A percentile compares a stretch with the other conserved stretches of the same genome.
These are phyloP conservation scores for Penicillium crustosum DNA, from an alignment of 2,329 filamentous ascomycete genomes.

Conservation along the genomic window DNA sequence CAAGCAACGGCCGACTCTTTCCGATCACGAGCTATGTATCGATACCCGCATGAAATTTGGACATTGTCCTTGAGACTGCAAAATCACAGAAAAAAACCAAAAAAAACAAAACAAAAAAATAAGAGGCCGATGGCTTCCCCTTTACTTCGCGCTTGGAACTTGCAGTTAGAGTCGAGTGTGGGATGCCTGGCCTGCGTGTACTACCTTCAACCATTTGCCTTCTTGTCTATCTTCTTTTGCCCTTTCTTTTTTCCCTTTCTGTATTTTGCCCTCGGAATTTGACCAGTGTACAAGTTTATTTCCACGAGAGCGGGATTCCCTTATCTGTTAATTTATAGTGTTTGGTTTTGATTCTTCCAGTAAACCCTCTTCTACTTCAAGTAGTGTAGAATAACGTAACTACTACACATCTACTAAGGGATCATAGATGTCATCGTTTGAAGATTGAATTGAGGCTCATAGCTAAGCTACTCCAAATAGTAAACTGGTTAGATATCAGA, in stretches of 20 bases:
- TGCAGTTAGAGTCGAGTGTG: background rate
- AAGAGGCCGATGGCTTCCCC: background rate
- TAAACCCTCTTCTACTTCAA: background rate
- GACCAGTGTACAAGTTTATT: background rate
- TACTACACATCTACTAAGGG: background rate
- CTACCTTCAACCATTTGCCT: background rate
- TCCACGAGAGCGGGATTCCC: background rate
- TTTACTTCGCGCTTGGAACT: background rate
- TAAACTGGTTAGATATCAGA: background rate
- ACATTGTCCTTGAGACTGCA: conserved; percentile 7
- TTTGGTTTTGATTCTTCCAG: background rate
- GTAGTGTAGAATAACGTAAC: background rate
- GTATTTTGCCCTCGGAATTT: background rate
- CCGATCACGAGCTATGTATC: conserved; percentile 26
- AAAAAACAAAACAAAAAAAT: too few species aligned
- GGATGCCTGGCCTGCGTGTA: conserved; percentile 5
- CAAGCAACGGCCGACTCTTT: conserved; percentile 9
- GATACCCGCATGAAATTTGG: conserved; percentile 21
- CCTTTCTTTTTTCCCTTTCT: background rate
- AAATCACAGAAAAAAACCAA: background rate
- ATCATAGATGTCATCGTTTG: background rate
- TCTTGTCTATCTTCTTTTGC: conserved; percentile 5
- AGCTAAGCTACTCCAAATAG: background rate
- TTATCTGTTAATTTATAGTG: background rate
- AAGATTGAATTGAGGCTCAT: background rate